Evolutionary conservation across 441 rosid species (phyloP), one percentile per base, ranked within the genome.

Genomic region (Euphorbia schlechtendalii): DNA sequence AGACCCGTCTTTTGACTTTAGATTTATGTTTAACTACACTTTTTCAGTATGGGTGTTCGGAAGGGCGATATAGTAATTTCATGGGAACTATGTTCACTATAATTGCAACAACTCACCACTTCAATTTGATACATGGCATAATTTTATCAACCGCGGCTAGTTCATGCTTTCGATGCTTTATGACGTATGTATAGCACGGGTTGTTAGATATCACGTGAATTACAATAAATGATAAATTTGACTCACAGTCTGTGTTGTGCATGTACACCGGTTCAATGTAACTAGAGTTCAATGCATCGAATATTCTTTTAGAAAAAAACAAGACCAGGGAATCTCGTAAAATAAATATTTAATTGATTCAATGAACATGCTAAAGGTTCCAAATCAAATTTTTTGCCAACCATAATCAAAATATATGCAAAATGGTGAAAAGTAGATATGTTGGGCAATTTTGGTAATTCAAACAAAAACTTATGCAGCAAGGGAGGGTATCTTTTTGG

Each of bases 381-480:
- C n/a, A 10, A 45, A 45, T 45, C 2, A 14, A 13, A 45, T n/a
- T 45, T 45, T 45, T 45, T 13, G 49, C n/a, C 5, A 45, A 45
- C 4, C 14, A 12, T 36, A 36, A 9, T 36, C 40, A 4, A 41
- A 7, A 3, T 8, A 45, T 15, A 45, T 1, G 1, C 49, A 10
- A 45, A 14, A 17, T 32, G 57, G 63, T 56, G 22, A 49, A 57
- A 46, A 8, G 25, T n/a, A 45, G n/a, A 1, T 40, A 8, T 18
- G 34, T 57, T 57, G 56, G 71, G 56, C 40, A 24, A 62, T 63
- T 30, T 13, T 69, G 34, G 64, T 64, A 43, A 64, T 70, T 57
- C 12, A 14, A 21, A 51, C 18, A 13, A 49, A 49, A 51, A 20
- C 55, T 51, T 51, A 51, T 51, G 55, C 25, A 51, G 45, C 1